A percentile compares a stretch with the other conserved stretches of the same genome.
phyloP scores from a whole-genome alignment of 202 grass and related monocot genomes.

The Zizania palustris region DNA sequence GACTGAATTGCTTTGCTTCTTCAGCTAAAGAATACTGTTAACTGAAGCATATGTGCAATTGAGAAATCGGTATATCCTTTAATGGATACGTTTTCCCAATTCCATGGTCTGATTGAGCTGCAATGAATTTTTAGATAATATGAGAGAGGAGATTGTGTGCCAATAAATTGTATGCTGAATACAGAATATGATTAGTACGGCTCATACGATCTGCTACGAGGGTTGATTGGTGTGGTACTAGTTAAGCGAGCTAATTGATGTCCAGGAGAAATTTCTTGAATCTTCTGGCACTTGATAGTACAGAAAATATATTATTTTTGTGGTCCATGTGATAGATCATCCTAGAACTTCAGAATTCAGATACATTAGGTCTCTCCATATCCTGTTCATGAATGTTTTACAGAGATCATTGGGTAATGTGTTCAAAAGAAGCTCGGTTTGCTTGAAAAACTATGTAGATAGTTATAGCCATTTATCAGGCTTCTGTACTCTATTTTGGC shows the following conservation, averaged over 20 bases:
- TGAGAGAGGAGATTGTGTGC: not conserved
- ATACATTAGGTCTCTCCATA: conserved; percentile 6
- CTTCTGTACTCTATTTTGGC: conserved; percentile 10
- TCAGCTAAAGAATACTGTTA: conserved; percentile 12
- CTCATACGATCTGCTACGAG: not conserved
- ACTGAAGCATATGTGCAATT: not conserved
- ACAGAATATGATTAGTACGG: conserved; percentile 1
- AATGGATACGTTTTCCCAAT: conserved; percentile 1
- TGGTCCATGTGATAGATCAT: not conserved
- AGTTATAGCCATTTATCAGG: conserved; percentile 8
- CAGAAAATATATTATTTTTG: not conserved
- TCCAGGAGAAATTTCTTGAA: not conserved
- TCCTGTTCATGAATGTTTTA: not conserved
- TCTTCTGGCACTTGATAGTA: not conserved
- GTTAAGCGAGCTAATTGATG: conserved; percentile 4
- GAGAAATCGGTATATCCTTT: conserved; percentile 12
- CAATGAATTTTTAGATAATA: not conserved
- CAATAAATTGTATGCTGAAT: not conserved
- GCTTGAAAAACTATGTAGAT: conserved; percentile 8
- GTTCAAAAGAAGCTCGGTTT: not conserved
- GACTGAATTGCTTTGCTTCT: not conserved
- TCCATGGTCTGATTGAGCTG: not conserved
- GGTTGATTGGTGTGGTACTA: conserved; percentile 3
- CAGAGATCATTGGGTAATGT: not conserved
- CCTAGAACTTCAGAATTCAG: conserved; percentile 4